Evolutionary conservation across 805 yeast genomes (phyloP).

Genomic region (Starmerella floricola): DNA sequence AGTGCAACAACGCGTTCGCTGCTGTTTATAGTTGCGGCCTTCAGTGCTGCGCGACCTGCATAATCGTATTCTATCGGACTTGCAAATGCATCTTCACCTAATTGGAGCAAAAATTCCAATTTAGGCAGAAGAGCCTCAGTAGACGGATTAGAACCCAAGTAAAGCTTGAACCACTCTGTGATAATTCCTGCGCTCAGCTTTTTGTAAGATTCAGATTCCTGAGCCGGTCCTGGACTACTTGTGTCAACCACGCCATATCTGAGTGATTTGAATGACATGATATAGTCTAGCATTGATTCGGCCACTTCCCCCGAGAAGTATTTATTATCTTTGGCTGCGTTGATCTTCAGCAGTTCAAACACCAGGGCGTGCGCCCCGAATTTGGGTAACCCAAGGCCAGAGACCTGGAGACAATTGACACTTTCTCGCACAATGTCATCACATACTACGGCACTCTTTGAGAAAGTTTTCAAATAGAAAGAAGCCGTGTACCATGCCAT

Average conservation of each 20-base stretch:
- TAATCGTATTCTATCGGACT: too few relatives aligned
- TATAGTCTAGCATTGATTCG: slow-evolving; percentile 9
- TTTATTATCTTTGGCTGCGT: background rate
- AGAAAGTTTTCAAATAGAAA: background rate
- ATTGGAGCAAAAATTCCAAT: background rate
- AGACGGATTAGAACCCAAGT: background rate
- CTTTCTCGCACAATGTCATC: background rate
- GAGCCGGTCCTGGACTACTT: slow-evolving; percentile 6
- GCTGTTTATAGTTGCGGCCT: background rate
- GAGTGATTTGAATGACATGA: background rate
- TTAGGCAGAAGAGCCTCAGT: background rate
- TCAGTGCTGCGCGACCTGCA: too few relatives aligned
- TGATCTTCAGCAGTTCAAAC: background rate
- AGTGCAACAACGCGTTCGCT: background rate
- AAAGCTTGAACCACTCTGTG: slow-evolving; percentile 9
- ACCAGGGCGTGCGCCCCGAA: slow-evolving; percentile 14
- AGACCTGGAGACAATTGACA: background rate
- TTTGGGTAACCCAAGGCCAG: slow-evolving; percentile 7
- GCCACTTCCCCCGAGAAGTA: background rate
- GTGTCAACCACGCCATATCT: background rate
- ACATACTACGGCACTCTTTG: background rate
- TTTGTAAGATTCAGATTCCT: slow-evolving; percentile 3
- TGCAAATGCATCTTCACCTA: background rate
- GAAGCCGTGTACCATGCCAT: slow-evolving; percentile 16
- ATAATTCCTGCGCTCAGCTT: slow-evolving; percentile 4